These are phyloP conservation scores for Ophiostoma sp. DNA, from an alignment of 2,329 filamentous ascomycete genomes.

Conservation along the genomic window DNA sequence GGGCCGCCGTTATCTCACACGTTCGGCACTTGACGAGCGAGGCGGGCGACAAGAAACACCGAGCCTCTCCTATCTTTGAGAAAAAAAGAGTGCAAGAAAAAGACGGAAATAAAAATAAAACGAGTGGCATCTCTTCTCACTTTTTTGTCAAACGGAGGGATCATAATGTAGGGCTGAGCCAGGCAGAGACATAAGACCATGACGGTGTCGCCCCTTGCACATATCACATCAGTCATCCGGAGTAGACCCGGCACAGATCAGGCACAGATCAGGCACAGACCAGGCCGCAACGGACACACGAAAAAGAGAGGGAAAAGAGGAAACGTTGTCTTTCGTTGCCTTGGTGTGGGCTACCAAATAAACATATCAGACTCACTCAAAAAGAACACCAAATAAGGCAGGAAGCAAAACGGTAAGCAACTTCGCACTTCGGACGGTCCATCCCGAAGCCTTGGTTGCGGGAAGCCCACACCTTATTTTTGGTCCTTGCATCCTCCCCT, in stretches of 20 bases:
- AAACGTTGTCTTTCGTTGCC: neutral
- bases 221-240: neutral
- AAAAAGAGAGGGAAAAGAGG: neutral
- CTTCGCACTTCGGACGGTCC: neutral
- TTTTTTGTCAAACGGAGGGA: neutral
- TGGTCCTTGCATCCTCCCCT: neutral
- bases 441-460: constrained; percentile 16
- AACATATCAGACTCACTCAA: too few species aligned
- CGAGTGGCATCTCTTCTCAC: neutral
- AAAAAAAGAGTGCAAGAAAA: neutral
- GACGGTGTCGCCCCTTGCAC: neutral
- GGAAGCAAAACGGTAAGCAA: neutral
- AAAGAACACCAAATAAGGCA: neutral
- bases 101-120: neutral
- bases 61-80: neutral
- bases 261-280: neutral
- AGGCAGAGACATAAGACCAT: neutral
- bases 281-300: neutral
- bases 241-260: neutral
- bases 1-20: neutral
- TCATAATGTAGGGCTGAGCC: constrained; percentile 17
- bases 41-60: neutral
- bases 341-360: neutral
- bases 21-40: neutral
- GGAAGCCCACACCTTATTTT: neutral